These are phyloP conservation scores for Kandelia obovata DNA, from an alignment of 345 rosid species.

Conservation along the genomic window DNA sequence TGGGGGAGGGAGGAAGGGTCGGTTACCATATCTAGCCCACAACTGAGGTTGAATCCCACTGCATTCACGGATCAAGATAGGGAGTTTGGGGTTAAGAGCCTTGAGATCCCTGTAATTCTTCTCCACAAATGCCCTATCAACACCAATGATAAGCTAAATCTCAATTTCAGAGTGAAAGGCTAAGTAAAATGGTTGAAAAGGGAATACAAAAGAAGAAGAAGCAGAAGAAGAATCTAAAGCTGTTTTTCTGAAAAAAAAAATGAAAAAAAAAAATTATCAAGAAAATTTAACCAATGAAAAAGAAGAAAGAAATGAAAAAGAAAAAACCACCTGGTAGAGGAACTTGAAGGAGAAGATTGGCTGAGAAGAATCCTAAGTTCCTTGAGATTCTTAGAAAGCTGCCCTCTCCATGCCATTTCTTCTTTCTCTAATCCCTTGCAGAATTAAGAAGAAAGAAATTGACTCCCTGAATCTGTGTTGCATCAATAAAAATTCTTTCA, in stretches of 20 bases:
- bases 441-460: not conserved
- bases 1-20: not conserved
- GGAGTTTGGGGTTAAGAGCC: slow-evolving; percentile 80
- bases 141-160: too few relatives aligned
- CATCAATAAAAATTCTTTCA: slow-evolving; percentile 78
- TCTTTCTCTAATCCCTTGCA: too few relatives aligned
- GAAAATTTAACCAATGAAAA: too few relatives aligned
- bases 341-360: slow-evolving; percentile 30
- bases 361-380: slow-evolving; percentile 31
- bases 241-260: not conserved
- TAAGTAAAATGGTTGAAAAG: too few relatives aligned
- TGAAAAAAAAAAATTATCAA: not conserved
- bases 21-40: slow-evolving; percentile 91
- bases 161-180: too few relatives aligned
- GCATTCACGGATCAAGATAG: slow-evolving; percentile 83
- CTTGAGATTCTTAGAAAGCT: slow-evolving; percentile 23
- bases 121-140: slow-evolving; percentile 64
- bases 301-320: not conserved
- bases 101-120: slow-evolving; percentile 83
- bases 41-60: slow-evolving; percentile 75
- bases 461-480: slow-evolving; percentile 24
- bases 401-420: slow-evolving; percentile 34
- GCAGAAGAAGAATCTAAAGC: too few relatives aligned
- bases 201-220: too few relatives aligned
- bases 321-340: slow-evolving; percentile 19